phyloP scores from a whole-genome alignment of 192 early-diverging fungal genomes.

The Gonapodya prolifera region DNA sequence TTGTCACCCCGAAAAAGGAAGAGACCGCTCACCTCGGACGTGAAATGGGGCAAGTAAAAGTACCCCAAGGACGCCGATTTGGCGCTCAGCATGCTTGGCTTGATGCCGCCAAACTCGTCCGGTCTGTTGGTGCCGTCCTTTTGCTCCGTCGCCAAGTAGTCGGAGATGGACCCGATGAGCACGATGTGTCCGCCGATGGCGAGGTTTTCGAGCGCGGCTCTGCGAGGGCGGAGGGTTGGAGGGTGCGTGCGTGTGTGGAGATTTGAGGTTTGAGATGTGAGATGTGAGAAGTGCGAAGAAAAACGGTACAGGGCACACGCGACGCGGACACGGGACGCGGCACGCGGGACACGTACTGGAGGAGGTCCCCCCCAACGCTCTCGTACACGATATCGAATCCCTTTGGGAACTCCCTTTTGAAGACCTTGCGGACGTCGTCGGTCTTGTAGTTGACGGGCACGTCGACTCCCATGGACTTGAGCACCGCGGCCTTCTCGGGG shows the following conservation, averaged over 20 bases:
- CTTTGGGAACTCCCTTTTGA: conserved; percentile 37
- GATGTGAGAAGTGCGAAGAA: no score
- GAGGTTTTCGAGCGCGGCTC: conserved; percentile 6
- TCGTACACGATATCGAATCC: conserved; percentile 49
- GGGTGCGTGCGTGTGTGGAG: no score
- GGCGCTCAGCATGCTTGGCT: conserved; percentile 13
- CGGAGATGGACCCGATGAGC: conserved; percentile 21
- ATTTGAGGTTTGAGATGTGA: no score
- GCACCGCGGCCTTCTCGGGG: conserved; percentile 31
- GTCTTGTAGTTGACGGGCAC: conserved; percentile 46
- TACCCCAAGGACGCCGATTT: conserved; percentile 35
- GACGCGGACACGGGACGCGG: conserved; percentile 11
- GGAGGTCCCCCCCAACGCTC: conserved; percentile 37
- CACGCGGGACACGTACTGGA: conserved; percentile 16
- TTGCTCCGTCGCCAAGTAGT: conserved; percentile 7
- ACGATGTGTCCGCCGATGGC: conserved; percentile 18
- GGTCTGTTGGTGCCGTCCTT: background rate
- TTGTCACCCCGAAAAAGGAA: background rate
- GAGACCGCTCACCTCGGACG: conserved; percentile 3
- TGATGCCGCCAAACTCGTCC: background rate
- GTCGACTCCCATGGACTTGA: conserved; percentile 39
- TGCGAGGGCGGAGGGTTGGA: no score
- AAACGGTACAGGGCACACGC: no score
- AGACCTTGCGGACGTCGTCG: conserved; percentile 28
- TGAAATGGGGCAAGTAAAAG: conserved; percentile 41